A percentile compares a stretch with the other conserved stretches of the same genome.
Evolutionary conservation across 2,329 filamentous ascomycete species (phyloP).

Genomic region (Tolypocladium inflatum): DNA sequence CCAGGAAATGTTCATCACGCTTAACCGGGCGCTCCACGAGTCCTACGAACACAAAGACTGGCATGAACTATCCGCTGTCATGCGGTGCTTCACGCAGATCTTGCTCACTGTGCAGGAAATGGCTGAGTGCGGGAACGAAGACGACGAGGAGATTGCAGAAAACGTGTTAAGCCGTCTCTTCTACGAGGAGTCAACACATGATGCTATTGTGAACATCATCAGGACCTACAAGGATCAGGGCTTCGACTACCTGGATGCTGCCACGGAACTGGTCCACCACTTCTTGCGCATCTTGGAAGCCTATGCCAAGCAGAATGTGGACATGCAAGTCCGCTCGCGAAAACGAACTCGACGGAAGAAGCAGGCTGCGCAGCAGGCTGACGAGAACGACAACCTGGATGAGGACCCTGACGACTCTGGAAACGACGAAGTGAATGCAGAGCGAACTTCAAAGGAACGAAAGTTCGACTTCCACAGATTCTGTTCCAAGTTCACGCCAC

Average conservation of each 20-base stretch:
- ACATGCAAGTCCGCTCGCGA: constrained; percentile 84
- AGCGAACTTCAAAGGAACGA: constrained; percentile 66
- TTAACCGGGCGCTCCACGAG: constrained; percentile 75
- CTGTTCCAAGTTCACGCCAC: constrained; percentile 68
- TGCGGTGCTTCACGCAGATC: constrained; percentile 93
- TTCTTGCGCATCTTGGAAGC: constrained; percentile 86
- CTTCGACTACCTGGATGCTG: constrained; percentile 85
- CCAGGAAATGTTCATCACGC: constrained; percentile 86
- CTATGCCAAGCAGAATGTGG: constrained; percentile 90
- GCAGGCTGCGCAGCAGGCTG: constrained; percentile 41
- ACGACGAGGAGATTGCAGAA: constrained; percentile 96
- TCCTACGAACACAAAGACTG: constrained; percentile 77
- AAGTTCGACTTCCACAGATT: constrained; percentile 93
- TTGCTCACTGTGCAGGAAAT: constrained; percentile 89
- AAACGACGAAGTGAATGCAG: constrained; percentile 62
- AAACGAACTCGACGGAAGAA: constrained; percentile 65
- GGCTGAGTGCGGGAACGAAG: constrained; percentile 71
- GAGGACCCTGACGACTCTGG: constrained; percentile 56
- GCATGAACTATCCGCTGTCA: constrained; percentile 76
- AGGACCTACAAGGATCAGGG: constrained; percentile 88
- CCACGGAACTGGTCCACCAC: constrained; percentile 83
- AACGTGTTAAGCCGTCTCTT: constrained; percentile 97
- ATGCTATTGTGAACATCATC: constrained; percentile 71
- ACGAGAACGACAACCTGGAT: constrained; percentile 31
- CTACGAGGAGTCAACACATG: constrained; percentile 92